phyloP scores from a whole-genome alignment of 2,329 filamentous ascomycete genomes.

The Lachnellula willkommii region DNA sequence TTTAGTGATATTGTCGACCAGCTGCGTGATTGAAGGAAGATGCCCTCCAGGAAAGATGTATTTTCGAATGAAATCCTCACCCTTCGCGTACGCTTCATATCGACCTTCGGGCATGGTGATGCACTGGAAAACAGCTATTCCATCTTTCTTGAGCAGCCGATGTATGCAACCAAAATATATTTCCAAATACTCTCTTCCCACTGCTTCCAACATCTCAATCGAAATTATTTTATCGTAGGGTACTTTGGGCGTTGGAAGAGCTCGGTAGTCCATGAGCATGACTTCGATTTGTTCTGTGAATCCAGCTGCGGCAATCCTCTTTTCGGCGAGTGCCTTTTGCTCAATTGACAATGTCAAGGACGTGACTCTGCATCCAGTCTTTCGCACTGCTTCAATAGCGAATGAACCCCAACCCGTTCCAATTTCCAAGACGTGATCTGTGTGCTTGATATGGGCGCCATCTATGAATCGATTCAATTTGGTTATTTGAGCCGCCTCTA shows the following conservation, averaged over 20 bases:
- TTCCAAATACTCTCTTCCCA: conserved; percentile 60
- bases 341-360: conserved; percentile 63
- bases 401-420: conserved; percentile 73
- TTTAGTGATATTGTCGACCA: conserved; percentile 53
- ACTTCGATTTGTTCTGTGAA: conserved; percentile 58
- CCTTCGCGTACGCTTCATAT: conserved; percentile 60
- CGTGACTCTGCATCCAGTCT: conserved; percentile 63
- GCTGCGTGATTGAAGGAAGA: conserved; percentile 53
- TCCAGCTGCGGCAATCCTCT: conserved; percentile 56
- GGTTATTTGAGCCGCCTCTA: conserved; percentile 61
- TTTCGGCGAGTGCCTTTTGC: conserved; percentile 63
- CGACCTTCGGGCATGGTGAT: conserved; percentile 70
- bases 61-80: conserved; percentile 68
- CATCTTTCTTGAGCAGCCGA: conserved; percentile 57
- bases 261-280: conserved; percentile 63
- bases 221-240: conserved; percentile 67
- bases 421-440: conserved; percentile 68
- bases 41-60: conserved; percentile 79
- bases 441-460: conserved; percentile 55
- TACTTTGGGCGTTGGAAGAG: conserved; percentile 46
- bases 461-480: conserved; percentile 63
- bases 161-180: conserved; percentile 64
- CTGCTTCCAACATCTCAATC: conserved; percentile 74
- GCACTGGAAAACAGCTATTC: conserved; percentile 68
- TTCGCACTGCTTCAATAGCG: conserved; percentile 62